Evolutionary conservation across 2,329 filamentous ascomycete species (phyloP), one percentile per base, ranked within the genome.

Genomic region (Catunica adiposa): DNA sequence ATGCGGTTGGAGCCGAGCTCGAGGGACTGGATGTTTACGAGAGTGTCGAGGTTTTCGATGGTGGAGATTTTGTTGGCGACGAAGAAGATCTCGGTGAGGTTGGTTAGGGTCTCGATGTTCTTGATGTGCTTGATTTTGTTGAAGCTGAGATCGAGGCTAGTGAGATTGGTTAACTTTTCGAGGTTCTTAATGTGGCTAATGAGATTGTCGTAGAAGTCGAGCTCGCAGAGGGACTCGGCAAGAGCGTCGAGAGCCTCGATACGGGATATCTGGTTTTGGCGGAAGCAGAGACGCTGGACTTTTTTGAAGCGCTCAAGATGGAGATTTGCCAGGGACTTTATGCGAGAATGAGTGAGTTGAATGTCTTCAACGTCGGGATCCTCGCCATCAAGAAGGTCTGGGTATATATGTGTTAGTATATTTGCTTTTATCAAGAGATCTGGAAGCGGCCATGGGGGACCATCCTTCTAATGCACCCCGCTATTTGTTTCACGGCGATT

Each of bases 121-220:
- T 94, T 95, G 72, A 98, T 94, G 69, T 96, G 89, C 68, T 95
- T 96, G 72, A 98, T 90, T 73, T 97, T 97, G 74, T 98, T 98
- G 78, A 96, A 98, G 68, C 86, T 94, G 53, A 98, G 75, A 66
- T 98, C 92, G 55, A 98, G 79, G 56, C 73, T 84, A 4, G 78
- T 87, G 55, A 98, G 77, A 59, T 85, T 76, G 11, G 76, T 79
- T 57, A 96, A 79, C 48, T 80, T 74, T 55, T 96, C 89, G 48
- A 98, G 76, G 29, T 86, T 86, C 61, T 83, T 82, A 68, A 96
- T 80, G 68, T 94, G 89, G 9, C 82, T 79, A 63, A 98, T 89
- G 17, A 94, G 76, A 68, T 98, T 98, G 70, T 98, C 92, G 72
- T 98, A 98, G 58, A 98, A 77, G 64, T 98, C 92, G 53, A 98